Conservation (phyloP, 768 basidiomycete genomes). For the Lactarius pseudohatsudake region DNA sequence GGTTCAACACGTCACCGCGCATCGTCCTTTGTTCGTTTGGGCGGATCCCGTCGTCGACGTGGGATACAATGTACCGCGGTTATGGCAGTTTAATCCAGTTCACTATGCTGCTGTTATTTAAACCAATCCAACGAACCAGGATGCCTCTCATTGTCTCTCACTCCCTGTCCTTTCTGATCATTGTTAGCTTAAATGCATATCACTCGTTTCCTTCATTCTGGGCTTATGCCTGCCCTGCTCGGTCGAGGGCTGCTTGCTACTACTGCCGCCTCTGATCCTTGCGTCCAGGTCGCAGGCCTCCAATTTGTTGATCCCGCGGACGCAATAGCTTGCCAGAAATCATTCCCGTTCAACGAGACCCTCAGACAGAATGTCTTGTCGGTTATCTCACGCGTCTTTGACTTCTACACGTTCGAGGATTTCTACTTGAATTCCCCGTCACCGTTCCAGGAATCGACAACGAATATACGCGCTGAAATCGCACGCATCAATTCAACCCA, state of each 20-base stretch:
- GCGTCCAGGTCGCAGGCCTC: conserved; percentile 38
- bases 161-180: neutral
- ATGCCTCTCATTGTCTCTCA: neutral
- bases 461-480: conserved; percentile 52
- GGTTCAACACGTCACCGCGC: too few species aligned
- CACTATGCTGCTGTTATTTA: neutral
- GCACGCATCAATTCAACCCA: conserved; percentile 48
- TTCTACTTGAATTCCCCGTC: conserved; percentile 40
- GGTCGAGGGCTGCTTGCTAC: neutral
- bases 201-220: neutral
- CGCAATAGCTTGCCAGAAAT: conserved; percentile 46
- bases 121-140: neutral
- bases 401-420: conserved; percentile 38
- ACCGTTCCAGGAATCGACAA: conserved; percentile 49
- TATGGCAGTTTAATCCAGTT: neutral
- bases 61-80: neutral
- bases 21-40: neutral
- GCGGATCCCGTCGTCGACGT: neutral
- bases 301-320: conserved; percentile 50
- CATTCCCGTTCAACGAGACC: conserved; percentile 43
- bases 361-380: conserved; percentile 41
- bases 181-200: conserved; percentile 1
- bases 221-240: neutral
- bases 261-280: conserved; percentile 34
- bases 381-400: conserved; percentile 8